These are phyloP conservation scores for Cubamyces sp. DNA, from an alignment of 768 basidiomycete species.

Conservation along the genomic window DNA sequence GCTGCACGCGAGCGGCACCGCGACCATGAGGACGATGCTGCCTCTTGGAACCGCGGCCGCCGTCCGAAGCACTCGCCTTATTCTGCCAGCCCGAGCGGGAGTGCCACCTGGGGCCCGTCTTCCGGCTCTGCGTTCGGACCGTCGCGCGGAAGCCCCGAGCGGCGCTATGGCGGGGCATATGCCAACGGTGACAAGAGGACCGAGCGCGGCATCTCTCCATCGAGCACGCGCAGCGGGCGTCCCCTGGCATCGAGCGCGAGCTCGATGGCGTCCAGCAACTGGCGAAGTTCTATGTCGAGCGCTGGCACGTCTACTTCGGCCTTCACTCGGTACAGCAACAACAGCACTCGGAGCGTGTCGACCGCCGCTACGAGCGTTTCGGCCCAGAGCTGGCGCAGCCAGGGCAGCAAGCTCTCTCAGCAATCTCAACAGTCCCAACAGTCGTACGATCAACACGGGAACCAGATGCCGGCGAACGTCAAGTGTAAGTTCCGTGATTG, in stretches of 20 bases:
- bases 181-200: slow-evolving; percentile 21
- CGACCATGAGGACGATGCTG: slow-evolving; percentile 12
- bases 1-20: slow-evolving; percentile 8
- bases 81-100: slow-evolving; percentile 14
- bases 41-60: slow-evolving; percentile 21
- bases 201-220: slow-evolving; percentile 49
- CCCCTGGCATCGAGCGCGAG: slow-evolving; percentile 60
- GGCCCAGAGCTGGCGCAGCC: slow-evolving; percentile 70
- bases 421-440: not conserved
- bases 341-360: slow-evolving; percentile 68
- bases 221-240: slow-evolving; percentile 58
- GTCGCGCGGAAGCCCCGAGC: slow-evolving; percentile 22
- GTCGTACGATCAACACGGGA: slow-evolving; percentile 14
- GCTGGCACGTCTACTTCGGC: slow-evolving; percentile 55
- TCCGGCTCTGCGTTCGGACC: slow-evolving; percentile 24
- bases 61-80: slow-evolving; percentile 24
- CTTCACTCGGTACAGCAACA: slow-evolving; percentile 80
- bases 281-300: slow-evolving; percentile 79
- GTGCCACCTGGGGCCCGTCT: slow-evolving; percentile 27
- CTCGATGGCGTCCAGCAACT: slow-evolving; percentile 69
- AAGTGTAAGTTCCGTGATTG: slow-evolving; percentile 62
- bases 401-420: slow-evolving; percentile 26
- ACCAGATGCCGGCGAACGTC: slow-evolving; percentile 56
- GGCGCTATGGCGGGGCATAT: slow-evolving; percentile 18
- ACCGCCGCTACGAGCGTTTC: slow-evolving; percentile 84